These are phyloP conservation scores for Extremus antarcticus DNA, from an alignment of 495 filamentous ascomycete species.

Conservation along the genomic window DNA sequence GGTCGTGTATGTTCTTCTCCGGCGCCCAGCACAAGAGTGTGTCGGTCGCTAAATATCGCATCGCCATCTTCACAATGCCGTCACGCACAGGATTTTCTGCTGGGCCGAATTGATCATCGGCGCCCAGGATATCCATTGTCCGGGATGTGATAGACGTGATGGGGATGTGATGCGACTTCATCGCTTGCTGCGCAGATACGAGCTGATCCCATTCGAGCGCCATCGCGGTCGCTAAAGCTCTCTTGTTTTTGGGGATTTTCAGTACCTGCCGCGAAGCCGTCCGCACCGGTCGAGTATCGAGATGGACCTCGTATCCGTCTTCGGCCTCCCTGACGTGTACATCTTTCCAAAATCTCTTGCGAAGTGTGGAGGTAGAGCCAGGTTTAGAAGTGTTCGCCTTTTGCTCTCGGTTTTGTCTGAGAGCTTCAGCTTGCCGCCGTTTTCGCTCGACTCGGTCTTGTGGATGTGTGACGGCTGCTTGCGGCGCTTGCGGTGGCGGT, in stretches of 20 bases:
- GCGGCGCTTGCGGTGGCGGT: slow-evolving; percentile 69
- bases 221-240: slow-evolving; percentile 72
- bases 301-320: slow-evolving; percentile 61
- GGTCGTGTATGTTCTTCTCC: slow-evolving; percentile 37
- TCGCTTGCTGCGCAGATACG: slow-evolving; percentile 63
- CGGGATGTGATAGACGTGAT: slow-evolving; percentile 76
- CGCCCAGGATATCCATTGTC: slow-evolving; percentile 62
- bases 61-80: slow-evolving; percentile 51
- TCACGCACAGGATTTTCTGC: slow-evolving; percentile 37
- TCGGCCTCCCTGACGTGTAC: slow-evolving; percentile 51
- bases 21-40: slow-evolving; percentile 89
- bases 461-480: slow-evolving; percentile 44
- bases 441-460: slow-evolving; percentile 42
- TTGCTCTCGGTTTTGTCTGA: slow-evolving; percentile 38
- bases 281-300: slow-evolving; percentile 72
- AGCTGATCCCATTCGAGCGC: slow-evolving; percentile 90
- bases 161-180: slow-evolving; percentile 70
- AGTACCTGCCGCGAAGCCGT: slow-evolving; percentile 61
- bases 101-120: slow-evolving; percentile 40
- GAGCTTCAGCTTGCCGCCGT: slow-evolving; percentile 42
- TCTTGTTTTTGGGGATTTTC: slow-evolving; percentile 60
- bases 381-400: slow-evolving; percentile 34
- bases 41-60: slow-evolving; percentile 87
- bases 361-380: slow-evolving; percentile 34
- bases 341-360: slow-evolving; percentile 77